A percentile compares a stretch with the other conserved stretches of the same genome.
Evolutionary conservation across 164 flowering plant species (phyloP).

Genomic region (Brasenia schreberi): DNA sequence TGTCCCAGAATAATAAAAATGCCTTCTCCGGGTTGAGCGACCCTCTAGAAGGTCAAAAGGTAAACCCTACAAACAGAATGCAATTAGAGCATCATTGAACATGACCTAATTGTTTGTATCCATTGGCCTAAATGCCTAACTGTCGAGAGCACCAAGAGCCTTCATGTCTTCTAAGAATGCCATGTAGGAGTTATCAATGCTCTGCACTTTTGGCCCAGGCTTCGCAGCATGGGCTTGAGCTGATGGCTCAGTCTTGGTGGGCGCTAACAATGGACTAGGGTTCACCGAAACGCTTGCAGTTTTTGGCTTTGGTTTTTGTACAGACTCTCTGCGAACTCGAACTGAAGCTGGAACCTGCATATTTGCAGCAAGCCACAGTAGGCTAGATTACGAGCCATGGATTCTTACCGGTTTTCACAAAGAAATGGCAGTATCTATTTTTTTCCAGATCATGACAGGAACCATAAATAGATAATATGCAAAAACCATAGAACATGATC

Average conservation of each 20-base stretch:
- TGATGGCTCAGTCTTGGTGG: conserved; percentile 26
- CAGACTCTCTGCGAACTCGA: conserved; percentile 81
- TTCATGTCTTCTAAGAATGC: conserved; percentile 99
- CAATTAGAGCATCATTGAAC: no score
- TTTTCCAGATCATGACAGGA: no score
- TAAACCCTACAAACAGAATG: no score
- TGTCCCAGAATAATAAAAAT: no score
- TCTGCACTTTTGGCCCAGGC: conserved; percentile 47
- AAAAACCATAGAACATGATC: no score
- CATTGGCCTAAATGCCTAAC: conserved; percentile 12
- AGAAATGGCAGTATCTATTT: no score
- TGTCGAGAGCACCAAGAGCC: conserved; percentile 90
- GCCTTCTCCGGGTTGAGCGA: no score
- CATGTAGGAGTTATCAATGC: conserved; percentile 84
- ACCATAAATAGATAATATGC: no score
- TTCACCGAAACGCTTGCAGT: conserved; percentile 17
- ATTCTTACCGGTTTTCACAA: no score
- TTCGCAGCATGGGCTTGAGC: conserved; percentile 11
- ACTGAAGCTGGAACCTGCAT: conserved; percentile 95
- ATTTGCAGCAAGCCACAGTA: background rate
- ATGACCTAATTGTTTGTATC: no score
- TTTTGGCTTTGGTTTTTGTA: conserved; percentile 65
- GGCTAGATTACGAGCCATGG: no score
- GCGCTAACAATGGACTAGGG: conserved; percentile 21
- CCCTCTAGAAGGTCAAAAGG: no score